These are phyloP conservation scores for Closterium sp. DNA, from an alignment of 139 green algal genomes.

Conservation along the genomic window DNA sequence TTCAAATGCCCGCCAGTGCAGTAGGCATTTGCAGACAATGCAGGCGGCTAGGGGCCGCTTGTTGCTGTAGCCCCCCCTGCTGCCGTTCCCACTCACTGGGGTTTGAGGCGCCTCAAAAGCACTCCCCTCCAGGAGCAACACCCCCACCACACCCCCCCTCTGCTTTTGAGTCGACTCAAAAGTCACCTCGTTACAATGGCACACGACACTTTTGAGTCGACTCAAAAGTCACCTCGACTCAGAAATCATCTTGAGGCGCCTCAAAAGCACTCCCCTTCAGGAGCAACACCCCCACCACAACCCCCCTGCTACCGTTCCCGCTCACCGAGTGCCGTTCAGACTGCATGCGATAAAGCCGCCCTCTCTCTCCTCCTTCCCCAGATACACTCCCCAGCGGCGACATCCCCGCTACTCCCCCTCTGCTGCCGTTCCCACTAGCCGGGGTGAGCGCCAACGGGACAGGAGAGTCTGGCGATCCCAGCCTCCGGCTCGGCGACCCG, in stretches of 20 bases:
- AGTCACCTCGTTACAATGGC: too few relatives aligned
- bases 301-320: background rate
- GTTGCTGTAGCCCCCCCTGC: constrained; percentile 84
- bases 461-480: background rate
- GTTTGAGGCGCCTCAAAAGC: too few relatives aligned
- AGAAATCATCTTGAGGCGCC: too few relatives aligned
- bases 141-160: background rate
- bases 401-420: background rate
- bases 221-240: too few relatives aligned
- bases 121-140: too few relatives aligned
- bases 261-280: too few relatives aligned
- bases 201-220: too few relatives aligned
- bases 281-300: background rate
- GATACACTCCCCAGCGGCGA: background rate
- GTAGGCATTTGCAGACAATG: constrained; percentile 81
- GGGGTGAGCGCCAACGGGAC: background rate
- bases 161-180: too few relatives aligned
- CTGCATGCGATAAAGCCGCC: background rate
- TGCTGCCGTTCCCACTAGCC: background rate
- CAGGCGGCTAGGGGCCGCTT: constrained; percentile 81
- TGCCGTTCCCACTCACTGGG: background rate
- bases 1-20: constrained; percentile 87
- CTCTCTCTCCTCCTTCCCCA: background rate
- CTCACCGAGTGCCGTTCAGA: background rate
- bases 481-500: background rate